Percentiles rank a stretch among this genome's conserved stretches.
These are phyloP conservation scores for Gastrodia elata DNA, from an alignment of 106 monocot species.

Conservation along the genomic window DNA sequence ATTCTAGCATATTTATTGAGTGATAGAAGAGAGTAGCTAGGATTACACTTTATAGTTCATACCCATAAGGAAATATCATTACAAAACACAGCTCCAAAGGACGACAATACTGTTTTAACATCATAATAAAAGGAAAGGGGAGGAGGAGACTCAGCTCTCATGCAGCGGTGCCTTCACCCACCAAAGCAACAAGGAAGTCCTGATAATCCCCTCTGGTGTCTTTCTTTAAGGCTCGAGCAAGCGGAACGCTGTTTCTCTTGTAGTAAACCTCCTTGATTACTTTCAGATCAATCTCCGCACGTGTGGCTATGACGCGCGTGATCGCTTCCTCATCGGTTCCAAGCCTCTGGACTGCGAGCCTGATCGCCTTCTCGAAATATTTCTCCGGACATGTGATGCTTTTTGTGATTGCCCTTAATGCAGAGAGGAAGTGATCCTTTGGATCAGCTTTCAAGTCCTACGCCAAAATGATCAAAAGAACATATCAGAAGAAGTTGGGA, in stretches of 20 bases:
- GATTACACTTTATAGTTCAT: too few species aligned
- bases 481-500: too few species aligned
- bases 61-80: too few species aligned
- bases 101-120: too few species aligned
- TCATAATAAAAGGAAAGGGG: too few species aligned
- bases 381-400: conserved; percentile 53
- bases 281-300: conserved; percentile 61
- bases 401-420: conserved; percentile 29
- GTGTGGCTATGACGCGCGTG: conserved; percentile 53
- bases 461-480: not conserved
- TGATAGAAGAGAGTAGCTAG: too few species aligned
- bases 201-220: conserved; percentile 74
- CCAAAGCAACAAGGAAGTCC: conserved; percentile 46
- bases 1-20: not conserved
- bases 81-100: not conserved
- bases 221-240: conserved; percentile 33
- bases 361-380: conserved; percentile 62
- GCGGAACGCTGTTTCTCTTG: conserved; percentile 55
- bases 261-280: conserved; percentile 46
- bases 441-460: conserved; percentile 66
- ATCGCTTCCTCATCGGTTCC: conserved; percentile 69
- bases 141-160: too few species aligned
- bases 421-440: conserved; percentile 48
- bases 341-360: conserved; percentile 38
- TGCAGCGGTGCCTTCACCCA: conserved; percentile 42